A percentile compares a stretch with the other conserved stretches of the same genome.
Evolutionary conservation across 345 rosid genomes (phyloP).

Genomic region (Microthlaspi erraticum): DNA sequence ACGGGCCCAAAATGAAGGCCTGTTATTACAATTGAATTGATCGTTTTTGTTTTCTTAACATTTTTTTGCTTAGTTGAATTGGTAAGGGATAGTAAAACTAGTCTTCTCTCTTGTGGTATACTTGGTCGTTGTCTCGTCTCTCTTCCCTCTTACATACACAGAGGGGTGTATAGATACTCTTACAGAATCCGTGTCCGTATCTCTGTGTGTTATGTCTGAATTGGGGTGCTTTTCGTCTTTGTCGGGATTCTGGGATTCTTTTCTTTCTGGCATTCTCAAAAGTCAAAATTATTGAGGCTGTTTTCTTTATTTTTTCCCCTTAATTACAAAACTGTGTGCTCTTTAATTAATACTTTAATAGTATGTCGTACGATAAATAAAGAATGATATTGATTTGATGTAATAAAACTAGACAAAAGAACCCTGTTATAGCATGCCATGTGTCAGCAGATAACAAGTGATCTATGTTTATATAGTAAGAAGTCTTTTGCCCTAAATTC

Average conservation of each 20-base stretch:
- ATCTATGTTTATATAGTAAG: constrained; percentile 36
- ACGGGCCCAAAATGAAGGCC: not conserved
- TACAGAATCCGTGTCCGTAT: not conserved
- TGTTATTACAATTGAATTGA: not conserved
- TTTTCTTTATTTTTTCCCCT: not conserved
- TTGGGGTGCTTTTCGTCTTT: constrained; percentile 17
- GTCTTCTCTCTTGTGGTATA: not conserved
- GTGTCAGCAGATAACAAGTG: constrained; percentile 31
- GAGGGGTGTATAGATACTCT: not conserved
- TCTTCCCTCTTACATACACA: not conserved
- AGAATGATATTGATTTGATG: not conserved
- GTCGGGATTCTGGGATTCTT: constrained; percentile 13
- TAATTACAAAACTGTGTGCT: not conserved
- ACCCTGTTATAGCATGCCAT: constrained; percentile 25
- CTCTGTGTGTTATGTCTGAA: constrained; percentile 5
- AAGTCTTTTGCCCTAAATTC: constrained; percentile 29
- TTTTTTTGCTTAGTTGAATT: no score
- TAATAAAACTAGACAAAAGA: constrained; percentile 3
- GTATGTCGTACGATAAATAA: not conserved
- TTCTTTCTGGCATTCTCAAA: not conserved
- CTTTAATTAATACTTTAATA: not conserved
- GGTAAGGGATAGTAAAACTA: no score
- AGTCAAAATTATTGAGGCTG: not conserved
- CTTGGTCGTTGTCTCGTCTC: not conserved
- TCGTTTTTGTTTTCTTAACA: not conserved